These are phyloP conservation scores for Colletotrichum cuscutae DNA, from an alignment of 2,329 filamentous ascomycete species.

Conservation along the genomic window DNA sequence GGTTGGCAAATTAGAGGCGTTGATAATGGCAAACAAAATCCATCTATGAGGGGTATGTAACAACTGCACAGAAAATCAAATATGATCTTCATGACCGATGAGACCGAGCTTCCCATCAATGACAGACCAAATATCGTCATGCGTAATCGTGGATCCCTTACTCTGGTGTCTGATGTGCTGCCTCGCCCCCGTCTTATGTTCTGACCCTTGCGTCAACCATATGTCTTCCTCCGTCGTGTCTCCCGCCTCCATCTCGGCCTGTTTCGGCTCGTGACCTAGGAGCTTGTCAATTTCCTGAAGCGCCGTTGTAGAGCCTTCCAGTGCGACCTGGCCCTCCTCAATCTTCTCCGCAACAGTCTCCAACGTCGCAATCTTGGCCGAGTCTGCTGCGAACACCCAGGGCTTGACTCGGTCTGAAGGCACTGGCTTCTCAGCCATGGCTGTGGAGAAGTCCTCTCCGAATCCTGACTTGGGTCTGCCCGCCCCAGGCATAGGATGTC, in stretches of 20 bases:
- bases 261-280: conserved; percentile 49
- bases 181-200: conserved; percentile 40
- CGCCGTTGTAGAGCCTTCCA: conserved; percentile 62
- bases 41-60: conserved; percentile 21
- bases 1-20: conserved; percentile 18
- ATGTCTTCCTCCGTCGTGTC: conserved; percentile 44
- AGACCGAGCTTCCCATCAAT: conserved; percentile 66
- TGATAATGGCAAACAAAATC: conserved; percentile 3
- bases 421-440: conserved; percentile 49
- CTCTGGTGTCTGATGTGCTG: conserved; percentile 36
- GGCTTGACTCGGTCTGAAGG: conserved; percentile 58
- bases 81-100: conserved; percentile 50
- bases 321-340: conserved; percentile 65
- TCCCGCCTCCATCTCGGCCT: conserved; percentile 38
- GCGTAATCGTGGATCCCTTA: conserved; percentile 38
- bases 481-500: conserved; percentile 56
- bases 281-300: conserved; percentile 62
- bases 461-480: conserved; percentile 51
- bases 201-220: conserved; percentile 49
- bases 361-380: conserved; percentile 67
- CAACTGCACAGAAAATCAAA: conserved; percentile 6
- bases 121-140: conserved; percentile 59
- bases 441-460: conserved; percentile 52
- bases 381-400: conserved; percentile 70
- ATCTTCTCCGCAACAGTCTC: conserved; percentile 69